Conservation (phyloP, 2,329 filamentous ascomycete genomes). For the Chaetothyriales sp. region DNA sequence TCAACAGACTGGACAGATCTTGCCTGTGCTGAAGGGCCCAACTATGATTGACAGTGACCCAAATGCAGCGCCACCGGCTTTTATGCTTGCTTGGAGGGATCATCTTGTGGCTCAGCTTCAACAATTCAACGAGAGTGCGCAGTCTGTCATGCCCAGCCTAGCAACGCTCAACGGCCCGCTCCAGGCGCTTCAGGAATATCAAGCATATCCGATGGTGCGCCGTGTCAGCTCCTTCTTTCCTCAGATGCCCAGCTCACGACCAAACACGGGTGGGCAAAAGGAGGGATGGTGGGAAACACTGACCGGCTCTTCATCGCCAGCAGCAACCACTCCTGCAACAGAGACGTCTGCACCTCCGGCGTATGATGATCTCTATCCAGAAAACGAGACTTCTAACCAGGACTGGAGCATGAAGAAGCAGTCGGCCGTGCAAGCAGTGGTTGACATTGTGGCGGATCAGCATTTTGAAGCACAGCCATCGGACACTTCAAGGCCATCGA, state of each 20-base stretch:
- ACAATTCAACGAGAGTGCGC: constrained; percentile 58
- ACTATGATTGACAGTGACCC: background rate
- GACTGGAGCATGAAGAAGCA: constrained; percentile 30
- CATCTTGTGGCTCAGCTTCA: constrained; percentile 60
- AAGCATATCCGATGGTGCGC: constrained; percentile 56
- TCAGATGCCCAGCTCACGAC: constrained; percentile 40
- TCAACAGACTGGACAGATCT: constrained; percentile 1
- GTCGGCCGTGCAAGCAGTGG: constrained; percentile 28
- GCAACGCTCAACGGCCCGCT: constrained; percentile 38
- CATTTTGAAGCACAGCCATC: constrained; percentile 21
- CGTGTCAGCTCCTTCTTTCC: constrained; percentile 59
- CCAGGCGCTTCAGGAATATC: constrained; percentile 54
- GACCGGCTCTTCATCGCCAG: constrained; percentile 33
- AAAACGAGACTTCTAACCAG: constrained; percentile 24
- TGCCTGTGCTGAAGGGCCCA: background rate
- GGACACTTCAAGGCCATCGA: constrained; percentile 23
- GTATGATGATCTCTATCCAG: constrained; percentile 65
- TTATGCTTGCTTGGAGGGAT: constrained; percentile 56
- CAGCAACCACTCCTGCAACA: constrained; percentile 18
- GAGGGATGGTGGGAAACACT: constrained; percentile 54
- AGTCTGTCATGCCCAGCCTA: constrained; percentile 50
- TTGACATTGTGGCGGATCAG: constrained; percentile 30
- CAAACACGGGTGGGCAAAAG: constrained; percentile 29
- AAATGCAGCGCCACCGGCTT: constrained; percentile 34
- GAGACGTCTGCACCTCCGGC: constrained; percentile 45